Base-by-base conservation (phyloP, 2,329 filamentous ascomycete species). In the Cercospora sp. region DNA sequence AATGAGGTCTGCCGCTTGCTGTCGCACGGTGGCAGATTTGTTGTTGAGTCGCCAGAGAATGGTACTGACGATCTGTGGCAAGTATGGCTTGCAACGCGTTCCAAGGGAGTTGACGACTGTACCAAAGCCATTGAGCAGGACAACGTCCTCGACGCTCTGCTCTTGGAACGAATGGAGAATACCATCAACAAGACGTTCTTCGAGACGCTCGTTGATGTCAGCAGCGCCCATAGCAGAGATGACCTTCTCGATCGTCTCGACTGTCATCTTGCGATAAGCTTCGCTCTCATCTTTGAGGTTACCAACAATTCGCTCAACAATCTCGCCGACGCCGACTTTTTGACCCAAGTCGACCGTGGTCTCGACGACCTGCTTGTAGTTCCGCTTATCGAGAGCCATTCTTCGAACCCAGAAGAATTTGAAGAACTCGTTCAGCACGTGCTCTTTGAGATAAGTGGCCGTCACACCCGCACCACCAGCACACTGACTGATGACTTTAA, bases 271-370 rank as follows among this genome's bases (percentile, higher is more conserved):
- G 61, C 95, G 90, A 81, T 99, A 99, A 0, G 94, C 91, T 79
- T 99, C 95, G 79, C 92, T 97, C 81, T 99, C 95, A 77, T 99
- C 95, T 81, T 99, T 99, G 73, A 99, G 87, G 78, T 99, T 97
- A 81, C 89, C 91, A 63, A 98, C 95, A 67, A 98, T 91, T 58
- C 94, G 87, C 80, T 97, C 93, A 3, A 98, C 85, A 68, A 99
- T 98, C 83, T 98, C 94, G 73, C 93, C 90, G 64, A 94, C 94
- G 51, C 95, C 95, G n/a, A 98, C 94, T 81, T 99, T 99, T 79
- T 98, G 93, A 64, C 93, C 94, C 60, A 99, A 88, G 76, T 99
- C 95, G 13, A 98, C 94, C 0, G 95, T 99, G 0, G 95, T 99
- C 79, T 99, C 95, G 7, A 99, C 95, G 6, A 99, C 95, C 78